A percentile compares a stretch with the other conserved stretches of the same genome.
phyloP scores from a whole-genome alignment of 768 basidiomycete genomes.

The Fistulinella prunicolor region DNA sequence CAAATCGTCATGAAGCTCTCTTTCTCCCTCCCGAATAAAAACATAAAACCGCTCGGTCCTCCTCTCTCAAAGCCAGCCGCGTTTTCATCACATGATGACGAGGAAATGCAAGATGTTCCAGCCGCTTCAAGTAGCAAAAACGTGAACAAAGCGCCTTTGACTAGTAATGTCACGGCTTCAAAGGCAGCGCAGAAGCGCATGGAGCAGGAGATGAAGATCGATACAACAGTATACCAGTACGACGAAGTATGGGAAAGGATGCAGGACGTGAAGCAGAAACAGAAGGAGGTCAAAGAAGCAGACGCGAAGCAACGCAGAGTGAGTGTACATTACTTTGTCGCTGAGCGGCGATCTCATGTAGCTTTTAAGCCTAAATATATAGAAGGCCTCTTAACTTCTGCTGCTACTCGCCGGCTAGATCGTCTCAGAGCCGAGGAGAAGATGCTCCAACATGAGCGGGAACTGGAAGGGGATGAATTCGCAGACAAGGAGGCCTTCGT shows the following conservation, averaged over 20 bases:
- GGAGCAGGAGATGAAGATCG: constrained; percentile 75
- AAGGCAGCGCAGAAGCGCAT: constrained; percentile 69
- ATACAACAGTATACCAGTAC: constrained; percentile 86
- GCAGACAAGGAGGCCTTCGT: constrained; percentile 96
- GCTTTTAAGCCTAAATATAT: constrained; percentile 87
- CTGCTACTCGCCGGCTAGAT: constrained; percentile 86
- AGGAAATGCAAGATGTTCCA: constrained; percentile 51
- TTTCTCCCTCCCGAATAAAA: constrained; percentile 65
- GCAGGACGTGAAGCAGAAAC: constrained; percentile 77
- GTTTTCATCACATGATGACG: constrained; percentile 65
- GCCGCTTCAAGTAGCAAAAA: constrained; percentile 42
- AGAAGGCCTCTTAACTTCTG: constrained; percentile 67
- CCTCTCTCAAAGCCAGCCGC: constrained; percentile 58
- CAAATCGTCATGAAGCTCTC: constrained; percentile 74
- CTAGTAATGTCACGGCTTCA: constrained; percentile 58
- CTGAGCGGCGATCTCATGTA: constrained; percentile 9
- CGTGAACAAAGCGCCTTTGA: constrained; percentile 53
- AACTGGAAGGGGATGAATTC: constrained; percentile 91
- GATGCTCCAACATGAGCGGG: constrained; percentile 91
- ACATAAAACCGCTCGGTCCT: constrained; percentile 54
- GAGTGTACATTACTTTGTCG: constrained; percentile 19
- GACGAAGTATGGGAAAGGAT: constrained; percentile 97
- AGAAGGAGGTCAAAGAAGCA: constrained; percentile 72
- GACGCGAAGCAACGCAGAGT: constrained; percentile 81
- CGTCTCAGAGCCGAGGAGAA: constrained; percentile 95